Evolutionary conservation across 192 early-diverging fungal genomes (phyloP).

Genomic region (Spizellomyces sp.): DNA sequence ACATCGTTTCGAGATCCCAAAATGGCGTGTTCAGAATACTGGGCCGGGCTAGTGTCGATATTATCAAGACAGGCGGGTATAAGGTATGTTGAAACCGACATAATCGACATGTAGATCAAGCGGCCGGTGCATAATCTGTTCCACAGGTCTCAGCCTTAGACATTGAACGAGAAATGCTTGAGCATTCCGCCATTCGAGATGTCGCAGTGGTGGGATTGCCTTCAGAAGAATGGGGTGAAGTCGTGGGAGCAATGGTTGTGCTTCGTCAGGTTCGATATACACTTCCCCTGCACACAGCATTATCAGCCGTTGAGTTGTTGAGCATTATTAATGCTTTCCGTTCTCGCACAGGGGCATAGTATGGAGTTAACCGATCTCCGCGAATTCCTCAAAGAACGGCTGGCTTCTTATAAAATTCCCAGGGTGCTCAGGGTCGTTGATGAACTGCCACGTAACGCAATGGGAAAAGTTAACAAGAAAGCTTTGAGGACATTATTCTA

Average conservation of each 20-base stretch:
- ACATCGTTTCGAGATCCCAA: conserved; percentile 57
- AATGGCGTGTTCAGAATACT: conserved; percentile 72
- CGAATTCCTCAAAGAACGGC: conserved; percentile 54
- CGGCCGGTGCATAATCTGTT: background rate
- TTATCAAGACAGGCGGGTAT: conserved; percentile 88
- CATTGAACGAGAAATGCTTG: conserved; percentile 77
- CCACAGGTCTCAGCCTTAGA: conserved; percentile 70
- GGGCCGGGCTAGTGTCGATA: conserved; percentile 80
- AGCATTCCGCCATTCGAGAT: conserved; percentile 61
- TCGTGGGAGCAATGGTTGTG: conserved; percentile 69
- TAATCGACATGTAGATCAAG: background rate
- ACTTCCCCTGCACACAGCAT: too few relatives aligned
- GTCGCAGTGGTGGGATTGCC: conserved; percentile 74
- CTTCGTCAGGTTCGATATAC: conserved; percentile 25
- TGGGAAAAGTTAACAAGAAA: conserved; percentile 91
- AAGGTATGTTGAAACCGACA: conserved; percentile 41
- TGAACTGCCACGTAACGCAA: conserved; percentile 78
- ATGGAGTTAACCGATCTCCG: conserved; percentile 42
- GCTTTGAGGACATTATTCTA: conserved; percentile 59
- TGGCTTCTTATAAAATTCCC: conserved; percentile 83
- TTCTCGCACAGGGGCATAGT: background rate
- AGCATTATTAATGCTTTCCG: background rate
- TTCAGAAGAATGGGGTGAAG: conserved; percentile 78
- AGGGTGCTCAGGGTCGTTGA: conserved; percentile 46
- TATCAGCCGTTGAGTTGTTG: background rate